A percentile compares a stretch with the other conserved stretches of the same genome.
Conservation (phyloP, 1,284 basidiomycete genomes). For the Sphaerobolus stellatus region DNA sequence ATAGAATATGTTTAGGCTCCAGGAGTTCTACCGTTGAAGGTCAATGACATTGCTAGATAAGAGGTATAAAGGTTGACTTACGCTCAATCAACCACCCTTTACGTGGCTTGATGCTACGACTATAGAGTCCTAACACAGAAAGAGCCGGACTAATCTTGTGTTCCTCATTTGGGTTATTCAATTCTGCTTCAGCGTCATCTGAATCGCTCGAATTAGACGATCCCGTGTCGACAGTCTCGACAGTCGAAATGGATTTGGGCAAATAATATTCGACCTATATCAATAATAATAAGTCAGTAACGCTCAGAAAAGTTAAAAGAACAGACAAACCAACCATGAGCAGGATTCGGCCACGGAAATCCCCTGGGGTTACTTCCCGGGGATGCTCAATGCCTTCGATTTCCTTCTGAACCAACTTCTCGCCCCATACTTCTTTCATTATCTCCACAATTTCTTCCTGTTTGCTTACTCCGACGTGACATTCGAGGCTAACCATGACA, state of each 20-base stretch:
- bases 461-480: slow-evolving; percentile 52
- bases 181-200: background rate
- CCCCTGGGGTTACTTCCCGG: slow-evolving; percentile 39
- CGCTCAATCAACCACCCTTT: slow-evolving; percentile 49
- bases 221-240: background rate
- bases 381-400: slow-evolving; percentile 37
- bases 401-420: slow-evolving; percentile 46
- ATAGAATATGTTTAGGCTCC: slow-evolving; percentile 47
- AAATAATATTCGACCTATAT: slow-evolving; percentile 58
- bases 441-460: slow-evolving; percentile 57
- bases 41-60: slow-evolving; percentile 11
- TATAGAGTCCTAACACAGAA: slow-evolving; percentile 53
- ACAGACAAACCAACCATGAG: slow-evolving; percentile 50
- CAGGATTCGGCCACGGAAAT: slow-evolving; percentile 54
- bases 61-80: slow-evolving; percentile 20
- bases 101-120: slow-evolving; percentile 56
- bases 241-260: too few relatives aligned
- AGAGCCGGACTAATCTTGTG: slow-evolving; percentile 48
- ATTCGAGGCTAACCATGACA: slow-evolving; percentile 63
- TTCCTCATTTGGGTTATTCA: slow-evolving; percentile 17
- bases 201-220: slow-evolving; percentile 11
- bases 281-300: background rate
- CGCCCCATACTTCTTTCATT: slow-evolving; percentile 56
- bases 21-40: slow-evolving; percentile 29
- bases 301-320: background rate